Evolutionary conservation across 306 rosid species (phyloP), one percentile per base, ranked within the genome.

Genomic region (Medicago lupulina): DNA sequence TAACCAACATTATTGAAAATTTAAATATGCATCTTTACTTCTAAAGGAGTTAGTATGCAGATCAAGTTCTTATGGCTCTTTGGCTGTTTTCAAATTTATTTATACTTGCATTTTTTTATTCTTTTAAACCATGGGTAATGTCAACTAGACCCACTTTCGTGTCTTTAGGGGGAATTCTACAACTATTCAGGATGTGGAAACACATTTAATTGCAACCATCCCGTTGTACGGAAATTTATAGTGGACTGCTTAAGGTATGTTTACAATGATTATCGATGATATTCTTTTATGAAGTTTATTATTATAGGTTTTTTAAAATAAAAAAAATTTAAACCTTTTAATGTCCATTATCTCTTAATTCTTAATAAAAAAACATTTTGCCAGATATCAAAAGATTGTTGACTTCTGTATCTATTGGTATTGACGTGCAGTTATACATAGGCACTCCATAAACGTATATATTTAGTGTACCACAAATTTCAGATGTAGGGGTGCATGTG

Each of bases 101-200:
- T 63, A 54, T 53, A 51, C 40, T 71, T 23, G 15, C 13, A 60
- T 14, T 69, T 18, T 64, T 64, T 25, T n/a, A 9, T 77, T 36
- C 63, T 73, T 28, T 34, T 81, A 28, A 57, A 23, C 74, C 58
- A 40, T 46, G 39, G 25, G 14, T 71, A 66, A 70, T 65, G 51
- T 65, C 54, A 84, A 68, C 74, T 74, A 49, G 57, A 63, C 44
- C 62, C 36, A 54, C 71, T 73, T 61, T 28, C 49, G 19, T 50
- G 75, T 64, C 43, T 67, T 50, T 86, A 92, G 99, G 99, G 99
- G 83, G 92, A 95, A 80, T 95, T 90, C 83, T 95, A 95, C 87
- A 95, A 95, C 80, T 95, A 95, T 76, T 95, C 99, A 17, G 99
- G 99, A 82, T 95, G 99, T 50, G 97, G 97, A 59, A 92, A 95